A percentile compares a stretch with the other conserved stretches of the same genome.
Conservation (phyloP, 495 filamentous ascomycete species). For the Talaromyces liani region DNA sequence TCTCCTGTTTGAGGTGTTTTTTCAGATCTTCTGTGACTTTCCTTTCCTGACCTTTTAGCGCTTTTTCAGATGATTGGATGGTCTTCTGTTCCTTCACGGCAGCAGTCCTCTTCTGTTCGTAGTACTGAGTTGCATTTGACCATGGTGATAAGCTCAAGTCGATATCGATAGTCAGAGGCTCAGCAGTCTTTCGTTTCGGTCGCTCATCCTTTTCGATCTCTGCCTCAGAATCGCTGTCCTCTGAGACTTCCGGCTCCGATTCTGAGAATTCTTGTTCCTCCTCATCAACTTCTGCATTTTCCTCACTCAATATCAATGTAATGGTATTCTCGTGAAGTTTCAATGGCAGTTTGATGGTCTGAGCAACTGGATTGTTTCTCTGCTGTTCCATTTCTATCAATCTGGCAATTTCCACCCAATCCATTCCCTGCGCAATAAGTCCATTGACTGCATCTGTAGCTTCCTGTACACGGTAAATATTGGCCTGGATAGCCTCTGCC, state of each 20-base stretch:
- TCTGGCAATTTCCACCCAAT: slow-evolving; percentile 85
- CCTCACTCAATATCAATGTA: slow-evolving; percentile 71
- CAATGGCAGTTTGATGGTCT: slow-evolving; percentile 79
- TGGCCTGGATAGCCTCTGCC: slow-evolving; percentile 82
- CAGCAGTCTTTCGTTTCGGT: slow-evolving; percentile 11
- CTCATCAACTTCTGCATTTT: slow-evolving; percentile 49
- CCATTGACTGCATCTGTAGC: slow-evolving; percentile 87
- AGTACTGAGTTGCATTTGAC: slow-evolving; percentile 87
- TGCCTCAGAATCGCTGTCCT: slow-evolving; percentile 25
- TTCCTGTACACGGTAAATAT: slow-evolving; percentile 81
- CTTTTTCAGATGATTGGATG: slow-evolving; percentile 68
- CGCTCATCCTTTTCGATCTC: slow-evolving; percentile 24
- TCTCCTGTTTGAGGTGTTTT: slow-evolving; percentile 84
- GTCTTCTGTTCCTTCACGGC: slow-evolving; percentile 85
- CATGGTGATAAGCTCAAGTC: slow-evolving; percentile 74
- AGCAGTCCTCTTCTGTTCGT: slow-evolving; percentile 75
- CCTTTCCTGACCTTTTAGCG: slow-evolving; percentile 79
- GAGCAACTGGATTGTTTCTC: slow-evolving; percentile 74
- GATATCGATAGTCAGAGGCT: slow-evolving; percentile 64
- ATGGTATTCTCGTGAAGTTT: slow-evolving; percentile 84
- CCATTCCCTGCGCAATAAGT: slow-evolving; percentile 86
- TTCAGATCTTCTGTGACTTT: slow-evolving; percentile 83
- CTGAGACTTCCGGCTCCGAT: slow-evolving; percentile 56
- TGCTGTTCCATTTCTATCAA: slow-evolving; percentile 81
- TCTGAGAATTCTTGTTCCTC: slow-evolving; percentile 52